Conservation (phyloP, 73 alveolate genomes). For the Tetrahymena elliotti region DNA sequence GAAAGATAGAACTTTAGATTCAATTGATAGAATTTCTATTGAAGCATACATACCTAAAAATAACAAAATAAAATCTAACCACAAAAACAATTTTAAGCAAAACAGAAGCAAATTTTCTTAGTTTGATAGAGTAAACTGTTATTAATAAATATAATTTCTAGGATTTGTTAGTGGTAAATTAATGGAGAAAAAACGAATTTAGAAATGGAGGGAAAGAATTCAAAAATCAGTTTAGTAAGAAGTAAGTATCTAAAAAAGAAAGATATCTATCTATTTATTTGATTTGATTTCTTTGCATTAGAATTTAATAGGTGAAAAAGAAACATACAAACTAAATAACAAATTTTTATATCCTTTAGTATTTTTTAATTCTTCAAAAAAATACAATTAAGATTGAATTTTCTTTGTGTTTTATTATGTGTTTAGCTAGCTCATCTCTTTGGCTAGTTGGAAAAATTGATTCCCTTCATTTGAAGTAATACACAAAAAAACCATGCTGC, state of each 20-base stretch:
- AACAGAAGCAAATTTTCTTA: too few relatives aligned
- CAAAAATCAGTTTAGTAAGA: neutral
- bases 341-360: neutral
- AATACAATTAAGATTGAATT: neutral
- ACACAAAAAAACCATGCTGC: neutral
- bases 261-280: neutral
- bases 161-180: neutral
- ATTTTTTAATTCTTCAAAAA: neutral
- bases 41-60: neutral
- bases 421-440: neutral
- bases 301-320: neutral
- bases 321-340: too few relatives aligned
- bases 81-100: too few relatives aligned
- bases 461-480: neutral
- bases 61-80: neutral
- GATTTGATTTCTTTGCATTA: neutral
- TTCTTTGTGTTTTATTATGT: neutral
- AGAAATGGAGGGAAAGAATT: neutral
- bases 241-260: neutral
- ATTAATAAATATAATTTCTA: too few relatives aligned
- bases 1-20: neutral
- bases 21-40: neutral
- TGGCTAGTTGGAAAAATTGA: neutral
- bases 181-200: too few relatives aligned
- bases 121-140: neutral